Base-by-base conservation (phyloP, 441 rosid genomes). In the Eruca vesicaria region DNA sequence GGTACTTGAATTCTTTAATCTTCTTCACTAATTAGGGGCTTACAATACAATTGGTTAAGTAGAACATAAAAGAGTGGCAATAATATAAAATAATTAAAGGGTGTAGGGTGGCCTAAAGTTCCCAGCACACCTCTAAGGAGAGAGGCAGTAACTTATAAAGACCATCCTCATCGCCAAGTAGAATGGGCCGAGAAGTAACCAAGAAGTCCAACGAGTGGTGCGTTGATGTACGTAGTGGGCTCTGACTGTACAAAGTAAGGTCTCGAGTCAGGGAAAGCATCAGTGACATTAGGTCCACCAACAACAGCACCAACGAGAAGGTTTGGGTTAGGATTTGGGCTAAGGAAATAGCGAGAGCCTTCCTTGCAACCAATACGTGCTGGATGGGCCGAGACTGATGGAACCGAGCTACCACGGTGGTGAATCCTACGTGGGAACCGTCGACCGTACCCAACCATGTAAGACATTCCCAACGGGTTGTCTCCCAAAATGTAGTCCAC, bases 401-500 rank as follows among this genome's bases (percentile, higher is more conserved):
- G 93, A 19, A 89, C 78, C 0, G 93, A 89, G 68, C 93, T 89
- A 2, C 75, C 93, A 77, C 93, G 69, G 71, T 89, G 93, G 59
- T 89, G 93, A 81, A 89, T 87, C 93, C 93, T 79, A 65, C 65
- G 87, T 6, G 93, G 93, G 71, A 83, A 89, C 52, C 60, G 84
- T 20, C 68, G 61, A 7, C 93, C 90, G 38, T 87, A 89, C 0
- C 90, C 93, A 58, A 89, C 93, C 93, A 89, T 89, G 87, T 89
- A 89, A 18, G 93, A 89, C 80, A 89, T 82, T 62, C 88, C 67
- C 76, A 89, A 16, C 1, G 93, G 93, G 48, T 89, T 89, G 72
- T 89, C 93, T 63, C 93, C 93, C 1, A 89, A 82, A 58, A 89
- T 89, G 74, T 89, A 89, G 81, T 89, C 88, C 82, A 89, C 93